These are phyloP conservation scores for Pichia californica DNA, from an alignment of 805 yeast species.

Conservation along the genomic window DNA sequence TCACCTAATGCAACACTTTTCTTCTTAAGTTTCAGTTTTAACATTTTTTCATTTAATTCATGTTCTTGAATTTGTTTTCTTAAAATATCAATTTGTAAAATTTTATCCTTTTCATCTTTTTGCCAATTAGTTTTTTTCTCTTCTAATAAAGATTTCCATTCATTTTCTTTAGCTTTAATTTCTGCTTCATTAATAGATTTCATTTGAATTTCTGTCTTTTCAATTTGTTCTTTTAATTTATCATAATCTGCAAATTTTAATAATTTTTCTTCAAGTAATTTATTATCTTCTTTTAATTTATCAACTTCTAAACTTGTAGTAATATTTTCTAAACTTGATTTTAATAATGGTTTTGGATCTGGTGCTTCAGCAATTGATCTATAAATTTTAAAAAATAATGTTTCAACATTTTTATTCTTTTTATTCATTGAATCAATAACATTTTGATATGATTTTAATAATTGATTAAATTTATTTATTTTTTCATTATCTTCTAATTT, in stretches of 20 bases:
- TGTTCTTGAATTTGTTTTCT: slow-evolving; percentile 57
- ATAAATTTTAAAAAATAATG: slow-evolving; percentile 67
- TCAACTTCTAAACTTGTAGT: slow-evolving; percentile 41
- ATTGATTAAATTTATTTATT: slow-evolving; percentile 53
- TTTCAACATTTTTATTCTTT: slow-evolving; percentile 69
- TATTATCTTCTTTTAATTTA: slow-evolving; percentile 44
- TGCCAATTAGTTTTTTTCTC: slow-evolving; percentile 71
- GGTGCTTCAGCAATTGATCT: slow-evolving; percentile 82
- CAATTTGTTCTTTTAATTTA: slow-evolving; percentile 55
- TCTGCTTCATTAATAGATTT: slow-evolving; percentile 48
- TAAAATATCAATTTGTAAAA: slow-evolving; percentile 44
- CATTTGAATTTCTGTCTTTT: slow-evolving; percentile 53
- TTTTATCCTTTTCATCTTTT: slow-evolving; percentile 45
- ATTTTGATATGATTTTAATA: slow-evolving; percentile 73
- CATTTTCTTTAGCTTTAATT: slow-evolving; percentile 67
- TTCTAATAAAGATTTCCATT: slow-evolving; percentile 57
- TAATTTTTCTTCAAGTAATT: slow-evolving; percentile 48
- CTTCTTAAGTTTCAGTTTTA: slow-evolving; percentile 49
- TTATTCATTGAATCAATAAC: slow-evolving; percentile 81
- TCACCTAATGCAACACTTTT: slow-evolving; percentile 33
- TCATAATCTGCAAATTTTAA: slow-evolving; percentile 73
- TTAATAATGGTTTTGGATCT: slow-evolving; percentile 80
- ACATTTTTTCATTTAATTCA: slow-evolving; percentile 56
- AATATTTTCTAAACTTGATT: slow-evolving; percentile 61
- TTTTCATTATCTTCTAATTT: slow-evolving; percentile 65